These are phyloP conservation scores for Erodium chrysanthum DNA, from an alignment of 441 rosid genomes.

Conservation along the genomic window DNA sequence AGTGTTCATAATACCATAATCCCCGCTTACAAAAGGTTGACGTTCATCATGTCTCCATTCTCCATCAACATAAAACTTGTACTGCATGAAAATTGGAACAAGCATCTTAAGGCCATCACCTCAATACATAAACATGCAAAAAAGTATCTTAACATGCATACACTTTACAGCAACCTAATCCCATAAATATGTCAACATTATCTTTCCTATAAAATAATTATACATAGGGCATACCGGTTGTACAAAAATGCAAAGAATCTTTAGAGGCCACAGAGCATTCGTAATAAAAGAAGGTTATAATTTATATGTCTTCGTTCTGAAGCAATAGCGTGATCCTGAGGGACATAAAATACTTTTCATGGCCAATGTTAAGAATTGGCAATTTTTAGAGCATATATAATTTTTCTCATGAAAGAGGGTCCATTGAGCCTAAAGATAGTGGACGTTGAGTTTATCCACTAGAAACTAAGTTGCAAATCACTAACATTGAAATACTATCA, in stretches of 20 bases:
- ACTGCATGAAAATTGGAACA: slow-evolving; percentile 38
- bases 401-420: not conserved
- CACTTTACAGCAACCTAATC: not conserved
- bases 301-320: not conserved
- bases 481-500: not conserved
- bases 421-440: not conserved
- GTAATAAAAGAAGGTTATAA: not conserved
- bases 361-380: not conserved
- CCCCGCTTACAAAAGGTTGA: slow-evolving; percentile 43
- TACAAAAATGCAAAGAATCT: not conserved
- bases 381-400: not conserved
- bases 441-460: not conserved
- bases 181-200: not conserved
- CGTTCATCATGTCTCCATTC: slow-evolving; percentile 60
- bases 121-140: not conserved
- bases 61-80: slow-evolving; percentile 57
- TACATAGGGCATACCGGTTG: not conserved
- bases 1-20: slow-evolving; percentile 61
- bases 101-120: slow-evolving; percentile 17
- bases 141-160: not conserved
- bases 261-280: not conserved
- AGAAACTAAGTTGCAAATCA: not conserved
- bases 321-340: not conserved
- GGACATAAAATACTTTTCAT: not conserved
- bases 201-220: not conserved